phyloP scores from a whole-genome alignment of 2,329 filamentous ascomycete genomes.

The Bisporella sp. region DNA sequence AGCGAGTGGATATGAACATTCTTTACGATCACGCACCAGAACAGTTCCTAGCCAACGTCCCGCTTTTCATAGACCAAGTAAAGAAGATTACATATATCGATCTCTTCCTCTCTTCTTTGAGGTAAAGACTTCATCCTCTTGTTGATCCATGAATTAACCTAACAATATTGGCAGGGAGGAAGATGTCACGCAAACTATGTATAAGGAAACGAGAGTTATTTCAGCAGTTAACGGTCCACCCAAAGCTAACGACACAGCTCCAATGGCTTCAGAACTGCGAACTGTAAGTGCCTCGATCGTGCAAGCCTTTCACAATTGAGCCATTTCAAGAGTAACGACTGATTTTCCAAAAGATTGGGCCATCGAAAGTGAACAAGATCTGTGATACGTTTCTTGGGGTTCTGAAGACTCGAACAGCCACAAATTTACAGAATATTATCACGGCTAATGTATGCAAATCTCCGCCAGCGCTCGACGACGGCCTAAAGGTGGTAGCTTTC shows the following conservation, averaged over 20 bases:
- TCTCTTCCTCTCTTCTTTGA: slow-evolving; percentile 79
- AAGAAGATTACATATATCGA: slow-evolving; percentile 78
- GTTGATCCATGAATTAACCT: slow-evolving; percentile 19
- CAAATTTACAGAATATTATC: slow-evolving; percentile 80
- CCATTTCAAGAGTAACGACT: no score
- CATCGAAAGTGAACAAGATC: slow-evolving; percentile 74
- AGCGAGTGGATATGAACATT: slow-evolving; percentile 97
- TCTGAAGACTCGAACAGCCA: slow-evolving; percentile 54
- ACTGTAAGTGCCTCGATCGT: no score
- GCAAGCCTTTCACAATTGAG: no score
- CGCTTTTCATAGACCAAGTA: slow-evolving; percentile 76
- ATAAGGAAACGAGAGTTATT: slow-evolving; percentile 69
- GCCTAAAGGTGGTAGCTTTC: slow-evolving; percentile 69
- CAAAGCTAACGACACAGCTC: slow-evolving; percentile 12
- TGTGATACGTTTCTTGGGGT: slow-evolving; percentile 76
- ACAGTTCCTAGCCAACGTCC: slow-evolving; percentile 73
- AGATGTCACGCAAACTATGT: slow-evolving; percentile 89
- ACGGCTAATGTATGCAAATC: slow-evolving; percentile 92
- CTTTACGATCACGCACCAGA: slow-evolving; percentile 86
- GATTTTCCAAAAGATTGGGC: no score
- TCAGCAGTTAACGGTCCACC: slow-evolving; percentile 20
- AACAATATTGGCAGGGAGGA: slow-evolving; percentile 54
- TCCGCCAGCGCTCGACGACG: slow-evolving; percentile 83
- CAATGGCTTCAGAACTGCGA: no score
- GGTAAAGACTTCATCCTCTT: slow-evolving; percentile 38